A percentile compares a stretch with the other conserved stretches of the same genome.
Evolutionary conservation across 441 rosid species (phyloP).

Genomic region (Populus hybrid): DNA sequence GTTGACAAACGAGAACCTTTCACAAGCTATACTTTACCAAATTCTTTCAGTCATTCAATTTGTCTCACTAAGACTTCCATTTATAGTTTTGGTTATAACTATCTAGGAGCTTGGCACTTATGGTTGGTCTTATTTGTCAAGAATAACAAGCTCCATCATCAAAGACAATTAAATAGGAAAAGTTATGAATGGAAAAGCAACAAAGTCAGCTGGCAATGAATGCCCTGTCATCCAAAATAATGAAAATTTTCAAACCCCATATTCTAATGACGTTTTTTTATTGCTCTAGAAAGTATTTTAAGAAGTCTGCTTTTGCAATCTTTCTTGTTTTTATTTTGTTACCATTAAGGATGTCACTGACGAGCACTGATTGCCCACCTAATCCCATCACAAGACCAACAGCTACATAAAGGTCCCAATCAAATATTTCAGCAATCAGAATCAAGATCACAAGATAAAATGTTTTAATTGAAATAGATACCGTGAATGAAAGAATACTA

Average conservation of each 20-base stretch:
- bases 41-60: neutral
- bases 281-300: neutral
- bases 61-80: neutral
- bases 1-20: neutral
- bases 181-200: neutral
- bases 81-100: neutral
- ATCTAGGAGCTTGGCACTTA: neutral
- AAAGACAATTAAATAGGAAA: neutral
- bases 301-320: neutral
- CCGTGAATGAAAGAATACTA: neutral
- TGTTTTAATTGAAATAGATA: neutral
- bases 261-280: neutral
- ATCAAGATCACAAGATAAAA: neutral
- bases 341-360: neutral
- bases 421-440: neutral
- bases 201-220: neutral
- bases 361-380: neutral
- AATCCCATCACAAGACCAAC: neutral
- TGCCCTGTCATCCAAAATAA: neutral
- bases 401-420: neutral
- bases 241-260: neutral
- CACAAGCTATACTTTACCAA: neutral
- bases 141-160: neutral
- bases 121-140: neutral
- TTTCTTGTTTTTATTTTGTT: neutral